A percentile compares a stretch with the other conserved stretches of the same genome.
Evolutionary conservation across 345 rosid species (phyloP).

Genomic region (Clausena lansium): DNA sequence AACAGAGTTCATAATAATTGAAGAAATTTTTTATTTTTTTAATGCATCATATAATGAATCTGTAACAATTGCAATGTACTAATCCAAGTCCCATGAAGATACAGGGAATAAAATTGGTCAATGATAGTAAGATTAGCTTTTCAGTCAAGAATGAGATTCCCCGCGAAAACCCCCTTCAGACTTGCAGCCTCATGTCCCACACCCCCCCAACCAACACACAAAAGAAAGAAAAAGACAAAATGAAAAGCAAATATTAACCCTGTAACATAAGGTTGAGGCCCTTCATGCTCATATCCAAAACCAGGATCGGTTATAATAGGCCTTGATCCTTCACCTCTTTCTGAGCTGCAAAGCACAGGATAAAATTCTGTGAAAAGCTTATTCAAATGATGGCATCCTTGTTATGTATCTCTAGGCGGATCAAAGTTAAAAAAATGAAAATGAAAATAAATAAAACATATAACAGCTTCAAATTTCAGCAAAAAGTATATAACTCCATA

Average conservation of each 20-base stretch:
- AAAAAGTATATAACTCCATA: neutral
- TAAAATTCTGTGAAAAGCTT: neutral
- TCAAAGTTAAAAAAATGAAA: neutral
- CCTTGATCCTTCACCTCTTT: constrained; percentile 35
- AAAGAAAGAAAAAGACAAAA: too few relatives aligned
- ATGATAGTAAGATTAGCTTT: too few relatives aligned
- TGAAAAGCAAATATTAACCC: constrained; percentile 40
- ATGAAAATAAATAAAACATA: too few relatives aligned
- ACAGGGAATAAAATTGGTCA: too few relatives aligned
- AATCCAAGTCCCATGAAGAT: too few relatives aligned
- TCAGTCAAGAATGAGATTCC: too few relatives aligned
- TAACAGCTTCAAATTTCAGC: constrained; percentile 1
- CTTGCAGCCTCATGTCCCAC: too few relatives aligned
- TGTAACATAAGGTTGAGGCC: constrained; percentile 54
- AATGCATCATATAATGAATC: neutral
- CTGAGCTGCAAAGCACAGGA: constrained; percentile 36
- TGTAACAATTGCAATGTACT: neutral
- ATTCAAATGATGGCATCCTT: neutral
- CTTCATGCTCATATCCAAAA: constrained; percentile 30
- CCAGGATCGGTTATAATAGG: constrained; percentile 15
- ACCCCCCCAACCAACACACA: too few relatives aligned
- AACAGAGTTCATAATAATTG: neutral
- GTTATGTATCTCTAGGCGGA: neutral
- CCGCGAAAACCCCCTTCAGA: too few relatives aligned
- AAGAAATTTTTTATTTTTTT: neutral